Base-by-base conservation (phyloP, 768 basidiomycete species). In the Tulasnella sp. region DNA sequence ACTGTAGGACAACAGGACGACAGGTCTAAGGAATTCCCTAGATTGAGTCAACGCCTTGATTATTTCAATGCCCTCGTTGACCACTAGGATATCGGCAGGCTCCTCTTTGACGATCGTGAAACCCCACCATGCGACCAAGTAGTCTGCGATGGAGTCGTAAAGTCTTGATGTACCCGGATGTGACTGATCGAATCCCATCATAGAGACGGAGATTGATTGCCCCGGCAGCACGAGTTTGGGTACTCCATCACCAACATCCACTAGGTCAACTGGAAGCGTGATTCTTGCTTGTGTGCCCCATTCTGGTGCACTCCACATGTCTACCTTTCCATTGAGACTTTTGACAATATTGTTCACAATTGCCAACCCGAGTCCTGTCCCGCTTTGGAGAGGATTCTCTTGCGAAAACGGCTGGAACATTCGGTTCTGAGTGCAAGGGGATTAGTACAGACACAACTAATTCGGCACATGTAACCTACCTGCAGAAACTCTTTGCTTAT, bases 371-470 rank as follows among this genome's bases (percentile, higher is more conserved):
- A 96, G 75, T 4, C 91, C 92, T 1, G 91, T 95, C 1, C 91
- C 91, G 1, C 88, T 80, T 60, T 92, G 89, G 4, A 93, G 64
- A 0, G 91, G 90, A 58, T 93, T 92, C 65, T 95, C 92, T 68
- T 96, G 92, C 0, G 90, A 90, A 67, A 96, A 96, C 0, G 92
- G 92, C 58, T 93, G 92, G 69, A 95, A 96, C 4, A 96, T 71
- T 67, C 92, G 87, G 59, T 95, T 90, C 83, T 85, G 57, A 3
- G 52, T 19, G 24, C 34, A 42, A 34, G 20, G 44, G 8, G 34
- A 48, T 29, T 29, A 27, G 37, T 16, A 24, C 8, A 48, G 20
- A 29, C 25, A 33, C 29, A 28, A 10, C 5, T 27, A 6, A 37
- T 22, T 5, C n/a, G 24, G 4, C 1, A 52, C 3, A 20, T 20